A percentile compares a stretch with the other conserved stretches of the same genome.
phyloP scores from a whole-genome alignment of 306 rosid genomes.

The Vigna radiata region DNA sequence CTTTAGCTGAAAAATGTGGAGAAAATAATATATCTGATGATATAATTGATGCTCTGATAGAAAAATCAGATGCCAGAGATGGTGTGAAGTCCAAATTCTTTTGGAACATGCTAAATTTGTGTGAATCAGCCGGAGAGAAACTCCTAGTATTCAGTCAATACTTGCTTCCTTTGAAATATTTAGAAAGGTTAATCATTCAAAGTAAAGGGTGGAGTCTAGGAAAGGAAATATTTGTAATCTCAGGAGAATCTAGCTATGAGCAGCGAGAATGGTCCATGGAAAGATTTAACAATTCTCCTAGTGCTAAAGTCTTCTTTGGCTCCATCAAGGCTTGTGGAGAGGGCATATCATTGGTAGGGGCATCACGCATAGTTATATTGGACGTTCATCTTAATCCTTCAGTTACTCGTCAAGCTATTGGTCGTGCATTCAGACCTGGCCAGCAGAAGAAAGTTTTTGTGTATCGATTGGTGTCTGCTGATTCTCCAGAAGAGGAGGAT shows the following conservation, averaged over 20 bases:
- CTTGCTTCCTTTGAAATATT: slow-evolving; percentile 76
- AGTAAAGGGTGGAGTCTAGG: slow-evolving; percentile 79
- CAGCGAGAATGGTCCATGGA: slow-evolving; percentile 84
- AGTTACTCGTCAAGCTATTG: slow-evolving; percentile 93
- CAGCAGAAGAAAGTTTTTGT: slow-evolving; percentile 73
- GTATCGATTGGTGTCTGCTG: slow-evolving; percentile 79
- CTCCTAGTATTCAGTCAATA: slow-evolving; percentile 93
- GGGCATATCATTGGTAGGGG: slow-evolving; percentile 97
- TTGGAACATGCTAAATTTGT: slow-evolving; percentile 61
- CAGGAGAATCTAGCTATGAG: slow-evolving; percentile 86
- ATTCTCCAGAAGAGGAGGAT: slow-evolving; percentile 86
- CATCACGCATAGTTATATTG: slow-evolving; percentile 84
- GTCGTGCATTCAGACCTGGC: slow-evolving; percentile 96
- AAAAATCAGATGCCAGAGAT: slow-evolving; percentile 56
- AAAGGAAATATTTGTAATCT: slow-evolving; percentile 77
- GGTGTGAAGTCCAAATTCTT: slow-evolving; percentile 90
- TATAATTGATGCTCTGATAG: slow-evolving; percentile 64
- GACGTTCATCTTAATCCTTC: slow-evolving; percentile 95
- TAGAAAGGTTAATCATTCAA: slow-evolving; percentile 68
- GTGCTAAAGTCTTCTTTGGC: slow-evolving; percentile 88
- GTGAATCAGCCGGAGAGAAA: slow-evolving; percentile 77
- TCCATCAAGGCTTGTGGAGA: slow-evolving; percentile 98
- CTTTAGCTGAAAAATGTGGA: slow-evolving; percentile 57
- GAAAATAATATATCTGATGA: slow-evolving; percentile 57
- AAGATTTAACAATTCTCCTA: slow-evolving; percentile 72